These are phyloP conservation scores for Ganoderma multipileum DNA, from an alignment of 1,284 basidiomycete genomes.

Conservation along the genomic window DNA sequence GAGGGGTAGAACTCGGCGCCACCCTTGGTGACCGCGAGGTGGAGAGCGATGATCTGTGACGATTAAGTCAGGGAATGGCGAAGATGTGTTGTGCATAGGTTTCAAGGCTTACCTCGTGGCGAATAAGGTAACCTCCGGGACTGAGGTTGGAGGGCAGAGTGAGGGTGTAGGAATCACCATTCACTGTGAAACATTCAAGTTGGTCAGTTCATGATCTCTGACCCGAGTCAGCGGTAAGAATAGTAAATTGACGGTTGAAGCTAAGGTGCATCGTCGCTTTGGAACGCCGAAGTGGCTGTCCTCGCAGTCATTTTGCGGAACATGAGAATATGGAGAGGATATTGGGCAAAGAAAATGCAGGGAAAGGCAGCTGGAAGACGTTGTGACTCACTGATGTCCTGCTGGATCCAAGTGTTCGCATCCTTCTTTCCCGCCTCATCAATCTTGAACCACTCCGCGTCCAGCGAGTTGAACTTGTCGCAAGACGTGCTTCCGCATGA, in stretches of 20 bases:
- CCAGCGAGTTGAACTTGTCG: conserved; percentile 61
- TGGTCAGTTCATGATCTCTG: background rate
- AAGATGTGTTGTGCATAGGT: background rate
- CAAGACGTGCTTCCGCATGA: conserved; percentile 64
- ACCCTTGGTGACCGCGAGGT: conserved; percentile 54
- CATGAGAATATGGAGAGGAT: no score
- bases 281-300: no score
- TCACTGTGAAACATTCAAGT: conserved; percentile 39
- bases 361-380: no score
- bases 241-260: no score
- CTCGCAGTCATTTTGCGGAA: no score
- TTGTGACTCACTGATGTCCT: conserved; percentile 45
- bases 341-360: no score
- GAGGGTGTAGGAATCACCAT: conserved; percentile 49
- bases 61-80: background rate
- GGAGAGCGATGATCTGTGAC: conserved; percentile 66
- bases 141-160: conserved; percentile 62
- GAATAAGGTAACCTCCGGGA: conserved; percentile 72
- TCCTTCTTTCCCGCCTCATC: conserved; percentile 51
- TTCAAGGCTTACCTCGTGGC: conserved; percentile 53
- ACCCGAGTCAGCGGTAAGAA: no score
- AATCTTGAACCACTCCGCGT: conserved; percentile 78
- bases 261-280: no score
- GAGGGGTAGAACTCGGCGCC: conserved; percentile 79
- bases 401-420: conserved; percentile 49